Percentiles rank a stretch among this genome's conserved stretches.
Conservation (phyloP, 495 filamentous ascomycete species). For the Acidiella bohemica region DNA sequence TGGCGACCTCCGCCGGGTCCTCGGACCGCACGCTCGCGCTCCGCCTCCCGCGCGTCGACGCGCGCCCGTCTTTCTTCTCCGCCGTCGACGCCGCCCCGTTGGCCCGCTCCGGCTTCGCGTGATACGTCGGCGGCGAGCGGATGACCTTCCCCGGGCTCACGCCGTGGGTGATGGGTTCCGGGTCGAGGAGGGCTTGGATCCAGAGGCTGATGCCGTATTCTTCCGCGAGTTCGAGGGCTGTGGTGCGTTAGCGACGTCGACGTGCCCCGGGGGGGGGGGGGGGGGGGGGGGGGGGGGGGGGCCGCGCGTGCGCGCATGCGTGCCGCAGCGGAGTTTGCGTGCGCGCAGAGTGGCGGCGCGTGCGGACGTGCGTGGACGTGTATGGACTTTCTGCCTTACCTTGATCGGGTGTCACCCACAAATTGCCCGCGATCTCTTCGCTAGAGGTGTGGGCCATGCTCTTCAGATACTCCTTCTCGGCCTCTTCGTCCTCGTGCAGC, state of each 20-base stretch:
- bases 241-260: background rate
- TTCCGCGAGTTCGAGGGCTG: slow-evolving; percentile 69
- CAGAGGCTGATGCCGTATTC: slow-evolving; percentile 74
- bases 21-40: slow-evolving; percentile 35
- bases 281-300: no score
- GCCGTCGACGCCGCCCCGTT: slow-evolving; percentile 30
- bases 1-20: slow-evolving; percentile 41
- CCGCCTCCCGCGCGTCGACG: slow-evolving; percentile 32
- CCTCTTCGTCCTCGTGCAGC: slow-evolving; percentile 65
- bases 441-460: slow-evolving; percentile 57
- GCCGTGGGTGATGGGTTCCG: slow-evolving; percentile 49
- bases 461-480: slow-evolving; percentile 79
- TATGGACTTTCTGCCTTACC: slow-evolving; percentile 36
- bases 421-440: slow-evolving; percentile 90
- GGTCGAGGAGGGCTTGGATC: slow-evolving; percentile 81
- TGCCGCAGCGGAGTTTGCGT: no score
- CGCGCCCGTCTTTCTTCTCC: slow-evolving; percentile 26
- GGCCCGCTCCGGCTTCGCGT: slow-evolving; percentile 33
- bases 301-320: no score
- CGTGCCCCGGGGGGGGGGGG: no score
- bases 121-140: slow-evolving; percentile 30
- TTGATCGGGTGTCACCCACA: slow-evolving; percentile 81
- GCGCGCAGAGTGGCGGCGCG: no score
- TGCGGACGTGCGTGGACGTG: no score
- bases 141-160: slow-evolving; percentile 27